Percentiles rank a stretch among this genome's conserved stretches.
Evolutionary conservation across 1,284 basidiomycete genomes (phyloP).

Genomic region (Microbotryum intermedium): DNA sequence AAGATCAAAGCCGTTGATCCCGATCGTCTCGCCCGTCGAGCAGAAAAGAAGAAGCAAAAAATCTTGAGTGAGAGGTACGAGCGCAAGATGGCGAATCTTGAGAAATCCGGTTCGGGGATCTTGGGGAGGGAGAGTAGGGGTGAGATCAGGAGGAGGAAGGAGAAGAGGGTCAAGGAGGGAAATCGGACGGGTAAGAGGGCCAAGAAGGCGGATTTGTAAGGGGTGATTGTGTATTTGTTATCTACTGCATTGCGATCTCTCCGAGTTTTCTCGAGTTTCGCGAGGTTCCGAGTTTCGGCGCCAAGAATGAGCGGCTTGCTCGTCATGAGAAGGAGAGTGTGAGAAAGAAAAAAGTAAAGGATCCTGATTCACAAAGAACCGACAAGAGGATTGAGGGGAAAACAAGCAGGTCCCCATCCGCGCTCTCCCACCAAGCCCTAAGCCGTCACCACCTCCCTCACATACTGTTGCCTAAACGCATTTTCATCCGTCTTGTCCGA

Average conservation of each 20-base stretch:
- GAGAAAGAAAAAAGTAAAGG: neutral
- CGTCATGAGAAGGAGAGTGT: neutral
- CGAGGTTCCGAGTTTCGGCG: too few relatives aligned
- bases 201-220: conserved; percentile 12
- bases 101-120: conserved; percentile 17
- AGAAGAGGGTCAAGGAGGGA: conserved; percentile 11
- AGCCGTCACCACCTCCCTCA: conserved; percentile 13
- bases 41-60: conserved; percentile 56
- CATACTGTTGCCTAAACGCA: conserved; percentile 53
- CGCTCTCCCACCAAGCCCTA: neutral
- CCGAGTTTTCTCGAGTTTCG: too few relatives aligned
- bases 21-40: conserved; percentile 65
- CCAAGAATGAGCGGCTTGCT: too few relatives aligned
- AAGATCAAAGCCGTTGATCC: conserved; percentile 64
- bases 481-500: conserved; percentile 55
- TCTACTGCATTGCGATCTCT: too few relatives aligned
- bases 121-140: conserved; percentile 19
- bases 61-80: conserved; percentile 26
- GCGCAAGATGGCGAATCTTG: conserved; percentile 24
- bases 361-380: neutral
- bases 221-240: too few relatives aligned
- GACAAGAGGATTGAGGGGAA: neutral
- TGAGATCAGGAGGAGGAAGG: conserved; percentile 24
- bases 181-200: conserved; percentile 22
- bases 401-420: too few relatives aligned